Evolutionary conservation across 2,329 filamentous ascomycete genomes (phyloP).

Genomic region (Monilinia vaccinii-corymbosi): DNA sequence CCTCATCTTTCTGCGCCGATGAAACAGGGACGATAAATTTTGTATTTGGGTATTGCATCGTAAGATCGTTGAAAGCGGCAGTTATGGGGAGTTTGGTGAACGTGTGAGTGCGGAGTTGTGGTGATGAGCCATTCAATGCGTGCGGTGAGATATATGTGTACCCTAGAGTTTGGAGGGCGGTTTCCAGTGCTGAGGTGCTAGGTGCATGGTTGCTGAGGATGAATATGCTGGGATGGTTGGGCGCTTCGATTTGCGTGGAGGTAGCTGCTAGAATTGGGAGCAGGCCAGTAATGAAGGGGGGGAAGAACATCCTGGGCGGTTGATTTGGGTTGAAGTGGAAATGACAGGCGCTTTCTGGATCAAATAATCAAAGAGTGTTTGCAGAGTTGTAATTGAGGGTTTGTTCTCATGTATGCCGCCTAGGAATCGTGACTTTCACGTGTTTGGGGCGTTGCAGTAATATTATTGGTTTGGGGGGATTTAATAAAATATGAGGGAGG

Average conservation of each 20-base stretch:
- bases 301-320: constrained; percentile 5
- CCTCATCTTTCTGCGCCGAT: background rate
- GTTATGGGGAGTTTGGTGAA: background rate
- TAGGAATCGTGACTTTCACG: background rate
- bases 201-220: background rate
- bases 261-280: constrained; percentile 5
- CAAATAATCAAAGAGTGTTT: background rate
- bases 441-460: background rate
- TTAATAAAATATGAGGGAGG: background rate
- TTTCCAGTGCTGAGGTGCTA: background rate
- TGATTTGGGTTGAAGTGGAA: background rate
- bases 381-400: background rate
- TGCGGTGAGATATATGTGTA: background rate
- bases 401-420: background rate
- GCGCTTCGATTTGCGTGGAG: background rate
- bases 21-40: constrained; percentile 3
- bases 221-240: constrained; percentile 1
- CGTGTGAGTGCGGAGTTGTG: background rate
- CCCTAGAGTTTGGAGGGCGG: constrained; percentile 2
- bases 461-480: background rate
- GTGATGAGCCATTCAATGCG: background rate
- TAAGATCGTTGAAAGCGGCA: background rate
- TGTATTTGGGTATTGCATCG: constrained; percentile 1
- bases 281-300: constrained; percentile 2
- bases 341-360: background rate